Base-by-base conservation (phyloP, 1,284 basidiomycete genomes). In the Ceratobasidium sp. region DNA sequence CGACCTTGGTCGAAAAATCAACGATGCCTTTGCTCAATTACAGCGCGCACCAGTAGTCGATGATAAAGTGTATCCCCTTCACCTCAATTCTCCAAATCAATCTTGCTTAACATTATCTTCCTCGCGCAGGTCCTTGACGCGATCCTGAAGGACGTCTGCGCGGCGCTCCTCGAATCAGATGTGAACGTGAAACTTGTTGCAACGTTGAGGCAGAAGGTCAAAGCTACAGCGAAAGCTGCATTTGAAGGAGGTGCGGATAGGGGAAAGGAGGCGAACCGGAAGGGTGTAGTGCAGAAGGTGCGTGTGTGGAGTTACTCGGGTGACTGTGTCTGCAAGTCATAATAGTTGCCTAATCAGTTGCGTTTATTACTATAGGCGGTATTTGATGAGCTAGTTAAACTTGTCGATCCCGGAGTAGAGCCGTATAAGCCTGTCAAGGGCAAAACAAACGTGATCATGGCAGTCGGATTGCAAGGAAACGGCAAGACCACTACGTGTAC, bases 401-500 rank as follows among this genome's bases (percentile, higher is more conserved):
- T 99, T 19, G 97, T 99, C 5, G 98, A 99, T 81, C 97, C 97
- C 31, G 95, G 94, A 0, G 92, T 94, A 3, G 94, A 96, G 81
- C 94, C 96, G 14, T 98, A 96, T 84, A 98, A 98, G 83, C 97
- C 97, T 2, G 94, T 93, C 84, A 99, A 99, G 83, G 97, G 96
- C 0, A 94, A 97, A 80, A 84, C 91, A 19, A 98, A 98, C 84
- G 93, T 99, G 11, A 91, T 99, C 79, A 99, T 99, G 98, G 95
- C 96, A 47, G 96, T 98, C 75, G 96, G 96, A 84, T 88, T 98
- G 59, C 96, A 97, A 87, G 94, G 93, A 73, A 97, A 97, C 67
- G 98, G 97, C 60, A 99, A 99, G 87, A 99, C 97, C 2, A 99
- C 97, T 36, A 98, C 96, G 67, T 99, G 97, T 84, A 98, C 96